phyloP scores from a whole-genome alignment of 2,329 filamentous ascomycete species.

The Myriosclerotinia scirpicola region DNA sequence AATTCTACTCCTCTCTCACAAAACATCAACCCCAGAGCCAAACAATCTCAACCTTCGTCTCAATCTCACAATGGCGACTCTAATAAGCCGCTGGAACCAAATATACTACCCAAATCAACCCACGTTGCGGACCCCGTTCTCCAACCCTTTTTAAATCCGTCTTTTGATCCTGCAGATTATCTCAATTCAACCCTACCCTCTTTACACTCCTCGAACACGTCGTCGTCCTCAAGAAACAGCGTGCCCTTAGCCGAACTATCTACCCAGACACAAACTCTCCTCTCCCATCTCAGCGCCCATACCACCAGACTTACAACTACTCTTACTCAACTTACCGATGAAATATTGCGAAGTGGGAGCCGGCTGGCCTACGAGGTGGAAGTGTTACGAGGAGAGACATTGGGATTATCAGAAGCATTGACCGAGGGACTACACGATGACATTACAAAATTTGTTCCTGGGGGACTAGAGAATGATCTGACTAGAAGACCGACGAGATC shows the following conservation, averaged over 20 bases:
- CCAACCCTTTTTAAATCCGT: constrained; percentile 69
- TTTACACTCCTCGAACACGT: constrained; percentile 48
- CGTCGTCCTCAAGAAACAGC: constrained; percentile 37
- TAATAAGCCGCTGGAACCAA: constrained; percentile 11
- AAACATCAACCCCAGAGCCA: constrained; percentile 31
- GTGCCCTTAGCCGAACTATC: constrained; percentile 74
- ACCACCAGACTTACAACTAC: constrained; percentile 78
- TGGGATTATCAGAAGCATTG: constrained; percentile 76
- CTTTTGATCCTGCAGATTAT: constrained; percentile 82
- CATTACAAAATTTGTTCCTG: constrained; percentile 69
- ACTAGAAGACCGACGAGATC: constrained; percentile 30
- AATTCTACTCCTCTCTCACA: constrained; percentile 34
- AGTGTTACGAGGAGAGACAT: constrained; percentile 81
- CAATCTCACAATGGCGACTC: constrained; percentile 24
- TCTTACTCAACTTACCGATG: constrained; percentile 87
- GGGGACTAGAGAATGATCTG: constrained; percentile 40
- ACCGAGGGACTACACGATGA: constrained; percentile 71
- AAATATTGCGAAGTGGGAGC: constrained; percentile 86
- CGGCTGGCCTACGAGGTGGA: constrained; percentile 93
- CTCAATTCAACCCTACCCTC: constrained; percentile 77
- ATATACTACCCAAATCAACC: constrained; percentile 45
- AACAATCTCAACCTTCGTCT: constrained; percentile 9
- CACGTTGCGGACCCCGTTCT: constrained; percentile 72
- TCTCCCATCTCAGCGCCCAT: constrained; percentile 85
- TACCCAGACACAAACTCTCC: constrained; percentile 75